These are phyloP conservation scores for Allantophomopsis lycopodina DNA, from an alignment of 2,329 filamentous ascomycete genomes.

Conservation along the genomic window DNA sequence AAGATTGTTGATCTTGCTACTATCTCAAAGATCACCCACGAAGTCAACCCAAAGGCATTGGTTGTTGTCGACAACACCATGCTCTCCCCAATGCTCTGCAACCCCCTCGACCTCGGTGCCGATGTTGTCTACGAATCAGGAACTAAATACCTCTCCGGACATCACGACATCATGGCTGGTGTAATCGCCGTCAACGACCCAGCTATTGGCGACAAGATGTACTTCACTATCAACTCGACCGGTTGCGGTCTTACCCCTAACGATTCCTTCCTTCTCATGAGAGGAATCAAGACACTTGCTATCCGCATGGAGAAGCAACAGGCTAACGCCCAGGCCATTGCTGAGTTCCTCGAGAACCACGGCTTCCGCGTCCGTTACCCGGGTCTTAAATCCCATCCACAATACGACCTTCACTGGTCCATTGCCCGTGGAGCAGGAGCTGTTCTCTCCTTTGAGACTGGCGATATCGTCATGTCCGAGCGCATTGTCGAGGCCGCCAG, in stretches of 20 bases:
- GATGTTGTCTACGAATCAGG: conserved; percentile 97
- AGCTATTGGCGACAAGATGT: conserved; percentile 74
- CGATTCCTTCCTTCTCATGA: conserved; percentile 89
- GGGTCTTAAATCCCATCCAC: conserved; percentile 84
- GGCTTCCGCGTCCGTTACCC: conserved; percentile 95
- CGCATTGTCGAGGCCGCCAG: conserved; percentile 87
- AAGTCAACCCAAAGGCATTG: conserved; percentile 62
- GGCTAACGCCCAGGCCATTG: conserved; percentile 78
- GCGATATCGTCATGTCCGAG: conserved; percentile 70
- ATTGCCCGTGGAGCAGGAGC: conserved; percentile 91
- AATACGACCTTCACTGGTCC: conserved; percentile 91
- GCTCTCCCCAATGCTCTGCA: conserved; percentile 88
- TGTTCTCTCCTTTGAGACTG: conserved; percentile 92
- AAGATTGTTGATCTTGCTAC: conserved; percentile 88
- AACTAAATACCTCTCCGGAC: conserved; percentile 94
- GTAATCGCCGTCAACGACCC: conserved; percentile 85
- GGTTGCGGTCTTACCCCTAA: conserved; percentile 91
- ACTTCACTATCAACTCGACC: conserved; percentile 93
- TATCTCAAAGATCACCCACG: conserved; percentile 66
- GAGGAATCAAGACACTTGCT: conserved; percentile 89
- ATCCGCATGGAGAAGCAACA: conserved; percentile 99
- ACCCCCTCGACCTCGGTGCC: conserved; percentile 85
- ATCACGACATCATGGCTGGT: conserved; percentile 98
- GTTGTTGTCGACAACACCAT: conserved; percentile 98
- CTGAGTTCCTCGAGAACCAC: conserved; percentile 77